Evolutionary conservation across 2,329 filamentous ascomycete genomes (phyloP), one percentile per base, ranked within the genome.

Genomic region (Colletotrichum lini): DNA sequence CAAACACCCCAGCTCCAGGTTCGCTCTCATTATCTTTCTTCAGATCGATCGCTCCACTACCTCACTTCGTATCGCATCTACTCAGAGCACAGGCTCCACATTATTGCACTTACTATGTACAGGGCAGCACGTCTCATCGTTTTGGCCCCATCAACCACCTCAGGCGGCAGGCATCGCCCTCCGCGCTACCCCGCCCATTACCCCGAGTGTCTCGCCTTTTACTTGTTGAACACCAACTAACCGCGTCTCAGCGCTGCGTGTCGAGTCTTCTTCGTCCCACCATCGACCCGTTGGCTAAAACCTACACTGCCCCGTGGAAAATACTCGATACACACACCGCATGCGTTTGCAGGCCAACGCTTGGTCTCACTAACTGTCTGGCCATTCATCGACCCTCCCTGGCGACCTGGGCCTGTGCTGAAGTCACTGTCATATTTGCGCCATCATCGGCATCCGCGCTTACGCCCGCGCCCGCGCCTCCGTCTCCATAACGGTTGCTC

Each of bases 201-300:
- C 58, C 45, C 44, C 18, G 45, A 13, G n/a, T 16, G 58, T 49
- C 58, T 47, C 30, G 42, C 10, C 12, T 35, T 35, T 35, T 35
- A 2, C 30, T 30, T 35, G 26, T 26, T 40, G 12, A 38, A n/a
- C 12, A 52, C n/a, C n/a, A 52, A n/a, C 45, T 52, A 52, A 26
- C 45, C 35, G 59, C 45, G 45, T 40, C 50, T 49, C 59, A 50
- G 59, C 59, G 30, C 45, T 38, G 38, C n/a, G 26, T 61, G 23
- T 60, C 26, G 10, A 23, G 42, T 35, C 42, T 47, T 35, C 42
- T 47, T 61, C 26, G 49, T 50, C 45, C 21, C 26, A 38, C 49
- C 44, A 45, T 40, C 45, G 26, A 56, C 35, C 30, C 30, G 8
- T 50, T 50, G n/a, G 30, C n/a, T 21, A 47, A 40, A 26, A n/a